phyloP scores from a whole-genome alignment of 164 flowering plant species.

The Umbilicus rupestris region DNA sequence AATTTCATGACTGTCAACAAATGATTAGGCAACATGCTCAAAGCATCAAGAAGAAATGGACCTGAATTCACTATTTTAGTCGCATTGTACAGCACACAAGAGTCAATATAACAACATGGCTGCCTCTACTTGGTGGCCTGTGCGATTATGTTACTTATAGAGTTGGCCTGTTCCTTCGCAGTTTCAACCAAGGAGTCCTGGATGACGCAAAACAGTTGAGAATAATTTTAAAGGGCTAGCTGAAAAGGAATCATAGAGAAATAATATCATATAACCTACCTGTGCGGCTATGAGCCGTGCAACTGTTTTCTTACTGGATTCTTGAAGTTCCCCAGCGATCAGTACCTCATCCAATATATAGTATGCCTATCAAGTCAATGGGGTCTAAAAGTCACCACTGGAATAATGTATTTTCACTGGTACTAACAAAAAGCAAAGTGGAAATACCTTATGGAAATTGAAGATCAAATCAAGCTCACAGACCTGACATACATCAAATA shows the following conservation, averaged over 20 bases:
- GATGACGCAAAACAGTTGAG: background rate
- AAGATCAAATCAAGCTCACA: slow-evolving; percentile 83
- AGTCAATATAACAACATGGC: slow-evolving; percentile 1
- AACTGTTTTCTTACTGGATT: slow-evolving; percentile 93
- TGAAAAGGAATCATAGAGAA: background rate
- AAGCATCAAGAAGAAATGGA: background rate
- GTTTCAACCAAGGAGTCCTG: slow-evolving; percentile 53
- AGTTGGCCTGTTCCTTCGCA: slow-evolving; percentile 83
- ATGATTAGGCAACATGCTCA: background rate
- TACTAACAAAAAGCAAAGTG: background rate
- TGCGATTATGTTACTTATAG: slow-evolving; percentile 75
- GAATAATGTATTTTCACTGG: background rate
- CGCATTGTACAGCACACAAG: background rate
- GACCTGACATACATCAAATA: slow-evolving; percentile 7
- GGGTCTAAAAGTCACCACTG: slow-evolving; percentile 6
- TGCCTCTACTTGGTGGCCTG: slow-evolving; percentile 68
- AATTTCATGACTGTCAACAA: background rate
- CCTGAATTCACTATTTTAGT: background rate
- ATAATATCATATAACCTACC: slow-evolving; percentile 24
- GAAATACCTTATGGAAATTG: slow-evolving; percentile 80
- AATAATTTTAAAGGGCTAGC: background rate
- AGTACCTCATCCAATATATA: slow-evolving; percentile 76
- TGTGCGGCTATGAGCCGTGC: slow-evolving; percentile 81
- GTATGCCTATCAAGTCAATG: slow-evolving; percentile 46
- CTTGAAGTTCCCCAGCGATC: slow-evolving; percentile 94